A percentile compares a stretch with the other conserved stretches of the same genome.
phyloP scores from a whole-genome alignment of 2,329 filamentous ascomycete genomes.

The Nectriaceae sp. region DNA sequence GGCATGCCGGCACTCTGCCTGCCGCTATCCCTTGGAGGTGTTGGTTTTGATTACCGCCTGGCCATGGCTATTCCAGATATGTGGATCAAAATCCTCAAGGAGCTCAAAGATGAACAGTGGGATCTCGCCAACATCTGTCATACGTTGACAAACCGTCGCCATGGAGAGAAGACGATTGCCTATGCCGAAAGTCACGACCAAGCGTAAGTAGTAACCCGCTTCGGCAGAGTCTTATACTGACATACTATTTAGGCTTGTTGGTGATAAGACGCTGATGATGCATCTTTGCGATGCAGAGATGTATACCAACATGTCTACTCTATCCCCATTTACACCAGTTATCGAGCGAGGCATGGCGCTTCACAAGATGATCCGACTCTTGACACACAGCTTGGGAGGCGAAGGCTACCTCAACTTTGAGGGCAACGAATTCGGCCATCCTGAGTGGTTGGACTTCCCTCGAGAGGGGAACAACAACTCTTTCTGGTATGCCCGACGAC shows the following conservation, averaged over 20 bases:
- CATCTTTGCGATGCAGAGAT: slow-evolving; percentile 96
- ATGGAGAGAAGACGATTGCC: slow-evolving; percentile 97
- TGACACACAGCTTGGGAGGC: slow-evolving; percentile 89
- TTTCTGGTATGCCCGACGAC: slow-evolving; percentile 91
- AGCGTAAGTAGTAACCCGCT: slow-evolving; percentile 64
- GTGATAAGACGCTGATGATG: slow-evolving; percentile 97
- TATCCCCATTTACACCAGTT: slow-evolving; percentile 80
- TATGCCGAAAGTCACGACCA: slow-evolving; percentile 98
- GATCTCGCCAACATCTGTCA: slow-evolving; percentile 82
- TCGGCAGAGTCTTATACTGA: slow-evolving; percentile 15
- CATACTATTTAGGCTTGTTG: slow-evolving; percentile 68
- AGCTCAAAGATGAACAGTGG: slow-evolving; percentile 89
- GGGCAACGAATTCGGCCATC: slow-evolving; percentile 98
- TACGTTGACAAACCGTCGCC: slow-evolving; percentile 87
- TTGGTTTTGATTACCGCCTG: slow-evolving; percentile 96
- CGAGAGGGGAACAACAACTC: slow-evolving; percentile 90
- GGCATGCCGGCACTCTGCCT: slow-evolving; percentile 98
- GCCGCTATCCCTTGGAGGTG: slow-evolving; percentile 79
- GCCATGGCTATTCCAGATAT: slow-evolving; percentile 98
- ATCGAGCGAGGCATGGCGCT: slow-evolving; percentile 90
- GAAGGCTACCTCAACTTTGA: slow-evolving; percentile 99
- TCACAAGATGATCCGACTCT: slow-evolving; percentile 95
- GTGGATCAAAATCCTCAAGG: slow-evolving; percentile 99
- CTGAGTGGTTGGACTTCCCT: slow-evolving; percentile 98
- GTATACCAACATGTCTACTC: slow-evolving; percentile 94